These are phyloP conservation scores for Fraxinus pennsylvanica DNA, from an alignment of 257 asterid genomes.

Conservation along the genomic window DNA sequence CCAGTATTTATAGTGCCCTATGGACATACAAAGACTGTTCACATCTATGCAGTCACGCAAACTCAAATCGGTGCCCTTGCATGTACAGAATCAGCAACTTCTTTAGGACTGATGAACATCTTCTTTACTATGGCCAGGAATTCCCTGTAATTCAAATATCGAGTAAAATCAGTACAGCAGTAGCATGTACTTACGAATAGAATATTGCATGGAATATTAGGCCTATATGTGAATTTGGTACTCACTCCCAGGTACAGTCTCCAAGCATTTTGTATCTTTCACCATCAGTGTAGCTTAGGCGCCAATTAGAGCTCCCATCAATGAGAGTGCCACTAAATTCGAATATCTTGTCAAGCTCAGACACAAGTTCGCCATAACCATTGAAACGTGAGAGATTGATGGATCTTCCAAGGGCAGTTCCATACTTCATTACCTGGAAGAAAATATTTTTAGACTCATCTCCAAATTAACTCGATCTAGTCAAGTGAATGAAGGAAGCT, in stretches of 20 bases:
- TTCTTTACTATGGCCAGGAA: neutral
- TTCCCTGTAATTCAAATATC: neutral
- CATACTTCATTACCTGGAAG: conserved; percentile 16
- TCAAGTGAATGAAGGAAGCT: neutral
- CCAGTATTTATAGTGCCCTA: neutral
- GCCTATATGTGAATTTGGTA: neutral
- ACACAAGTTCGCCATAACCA: conserved; percentile 8
- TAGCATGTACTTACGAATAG: neutral
- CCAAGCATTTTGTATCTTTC: conserved; percentile 7
- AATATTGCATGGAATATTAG: neutral
- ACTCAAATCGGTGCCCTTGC: neutral
- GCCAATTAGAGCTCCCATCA: conserved; percentile 15
- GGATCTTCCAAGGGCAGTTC: conserved; percentile 26
- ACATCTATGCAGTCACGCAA: neutral
- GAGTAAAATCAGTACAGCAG: neutral
- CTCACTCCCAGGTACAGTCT: conserved; percentile 4
- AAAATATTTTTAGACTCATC: neutral
- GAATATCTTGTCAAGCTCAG: conserved; percentile 19
- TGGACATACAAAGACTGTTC: neutral
- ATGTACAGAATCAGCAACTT: neutral
- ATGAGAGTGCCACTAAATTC: neutral
- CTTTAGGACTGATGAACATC: neutral
- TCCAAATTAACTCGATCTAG: neutral
- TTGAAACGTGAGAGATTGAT: conserved; percentile 10
- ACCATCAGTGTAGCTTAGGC: conserved; percentile 12